Evolutionary conservation across 768 basidiomycete genomes (phyloP), one percentile per base, ranked within the genome.

Genomic region (Melanogaster broomeanus): DNA sequence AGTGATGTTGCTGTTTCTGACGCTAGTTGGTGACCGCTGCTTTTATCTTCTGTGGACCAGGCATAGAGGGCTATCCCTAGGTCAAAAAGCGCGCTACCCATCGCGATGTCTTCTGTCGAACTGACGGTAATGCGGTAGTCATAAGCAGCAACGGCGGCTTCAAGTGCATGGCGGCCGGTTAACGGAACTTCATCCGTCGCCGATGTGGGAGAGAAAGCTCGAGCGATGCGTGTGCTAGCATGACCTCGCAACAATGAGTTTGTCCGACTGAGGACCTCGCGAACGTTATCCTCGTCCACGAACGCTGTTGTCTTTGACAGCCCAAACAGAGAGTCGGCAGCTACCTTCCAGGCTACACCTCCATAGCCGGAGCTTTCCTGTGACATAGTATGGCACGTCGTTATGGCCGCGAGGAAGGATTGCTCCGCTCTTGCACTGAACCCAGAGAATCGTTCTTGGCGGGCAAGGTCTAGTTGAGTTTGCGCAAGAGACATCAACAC

Each of bases 331-430:
- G 87, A 83, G 65, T 99, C 95, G 0, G 83, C 90, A 11, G 85
- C 75, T 7, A 77, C 72, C 66, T 98, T 98, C 96, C 95, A 98
- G 4, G 80, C 80, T 3, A 90, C 74, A 5, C 79, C 73, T 16
- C 88, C 81, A 65, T 89, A 87, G 1, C 87, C 86, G 9, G 82
- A 66, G 38, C 78, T 78, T 16, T 73, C 71, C 38, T 77, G 70
- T 45, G 88, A 72, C 19, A 75, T 67, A 35, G 66, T 63, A 45
- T 87, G 61, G 16, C 83, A 76, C 13, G 79, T 73, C 6, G 63
- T 61, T 39, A 92, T 75, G n/a, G 83, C 75, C n/a, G 72, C 69
- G 30, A 84, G 60, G 56, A 94, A 85, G 2, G 91, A 90, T 30
- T 72, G 69, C 60, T 93, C 87, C 0, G 93, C 87, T 48, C 96